A percentile compares a stretch with the other conserved stretches of the same genome.
Conservation (phyloP, 768 basidiomycete species). For the Suillus spraguei region DNA sequence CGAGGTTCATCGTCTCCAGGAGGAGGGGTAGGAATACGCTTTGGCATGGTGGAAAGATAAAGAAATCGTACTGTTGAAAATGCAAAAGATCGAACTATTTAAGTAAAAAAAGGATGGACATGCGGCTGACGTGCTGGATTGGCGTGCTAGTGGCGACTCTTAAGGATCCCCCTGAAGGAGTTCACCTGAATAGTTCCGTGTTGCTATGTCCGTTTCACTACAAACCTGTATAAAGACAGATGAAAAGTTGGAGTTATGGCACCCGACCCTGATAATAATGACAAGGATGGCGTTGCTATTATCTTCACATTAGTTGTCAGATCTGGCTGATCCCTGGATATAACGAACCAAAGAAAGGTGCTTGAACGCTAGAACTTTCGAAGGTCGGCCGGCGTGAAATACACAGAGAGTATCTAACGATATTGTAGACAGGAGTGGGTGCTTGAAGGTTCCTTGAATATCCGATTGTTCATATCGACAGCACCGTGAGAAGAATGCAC, state of each 20-base stretch:
- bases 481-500: background rate
- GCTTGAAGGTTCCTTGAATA: background rate
- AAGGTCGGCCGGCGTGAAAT: background rate
- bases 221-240: constrained; percentile 1
- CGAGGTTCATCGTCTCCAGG: constrained; percentile 46
- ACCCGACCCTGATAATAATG: constrained; percentile 1
- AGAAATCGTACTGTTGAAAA: background rate
- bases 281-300: background rate
- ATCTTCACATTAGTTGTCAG: background rate
- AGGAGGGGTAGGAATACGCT: constrained; percentile 44
- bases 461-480: background rate
- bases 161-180: background rate
- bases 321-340: background rate
- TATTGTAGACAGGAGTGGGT: constrained; percentile 5
- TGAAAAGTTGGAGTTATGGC: background rate
- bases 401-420: background rate
- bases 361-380: background rate
- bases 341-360: background rate
- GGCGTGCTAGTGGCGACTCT: constrained; percentile 6
- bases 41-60: constrained; percentile 36
- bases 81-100: background rate
- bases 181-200: background rate
- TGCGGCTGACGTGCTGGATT: background rate
- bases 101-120: constrained; percentile 8
- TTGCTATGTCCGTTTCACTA: background rate